Evolutionary conservation across 352 stramenopile genomes (phyloP), one percentile per base, ranked within the genome.

Genomic region (Globisporangium cederbergense): DNA sequence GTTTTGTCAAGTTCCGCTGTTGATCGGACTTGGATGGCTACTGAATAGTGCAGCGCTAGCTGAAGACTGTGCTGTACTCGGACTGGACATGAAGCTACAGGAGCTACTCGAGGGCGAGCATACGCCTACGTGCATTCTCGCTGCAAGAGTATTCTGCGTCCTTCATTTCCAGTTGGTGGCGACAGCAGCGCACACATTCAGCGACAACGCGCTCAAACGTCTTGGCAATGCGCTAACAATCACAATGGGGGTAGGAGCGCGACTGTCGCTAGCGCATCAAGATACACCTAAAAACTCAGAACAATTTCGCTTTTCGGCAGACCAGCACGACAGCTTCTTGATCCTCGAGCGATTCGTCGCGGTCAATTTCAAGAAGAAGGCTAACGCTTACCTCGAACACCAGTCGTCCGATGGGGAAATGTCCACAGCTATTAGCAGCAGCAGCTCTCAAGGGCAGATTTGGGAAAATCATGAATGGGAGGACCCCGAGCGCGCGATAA

Each of bases 151-250:
- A 14, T 55, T 60, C 14, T 60, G 25, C 28, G 57, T 64, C 16
- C 9, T 68, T 9, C 20, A 64, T 34, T 68, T 68, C 20, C 63
- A 68, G 25, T n/a, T 60, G 30, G 14, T 60, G 38, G 10, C 55
- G 14, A 43, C 5, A n/a, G 1, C 13, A 58, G 1, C 47, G 43
- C 0, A 28, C 11, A 13, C 11, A 13, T 58, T 55, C 32, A 38
- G 32, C 13, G 47, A 38, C 30, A 63, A 60, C 6, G 11, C 14
- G 28, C 46, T 64, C 36, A 57, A 53, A 22, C 45, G 63, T 18
- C 47, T 68, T 2, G 55, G 34, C 1, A 68, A 68, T 28, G 46
- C 47, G 32, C 49, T 68, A 25, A 68, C 63, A 28, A 54, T 64
- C 30, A 45, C n/a, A 3, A 43, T 68, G 40, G 38, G 45, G 1